Evolutionary conservation across 169 alveolate genomes (phyloP).

Genomic region (Eimeria nieschulzi): DNA sequence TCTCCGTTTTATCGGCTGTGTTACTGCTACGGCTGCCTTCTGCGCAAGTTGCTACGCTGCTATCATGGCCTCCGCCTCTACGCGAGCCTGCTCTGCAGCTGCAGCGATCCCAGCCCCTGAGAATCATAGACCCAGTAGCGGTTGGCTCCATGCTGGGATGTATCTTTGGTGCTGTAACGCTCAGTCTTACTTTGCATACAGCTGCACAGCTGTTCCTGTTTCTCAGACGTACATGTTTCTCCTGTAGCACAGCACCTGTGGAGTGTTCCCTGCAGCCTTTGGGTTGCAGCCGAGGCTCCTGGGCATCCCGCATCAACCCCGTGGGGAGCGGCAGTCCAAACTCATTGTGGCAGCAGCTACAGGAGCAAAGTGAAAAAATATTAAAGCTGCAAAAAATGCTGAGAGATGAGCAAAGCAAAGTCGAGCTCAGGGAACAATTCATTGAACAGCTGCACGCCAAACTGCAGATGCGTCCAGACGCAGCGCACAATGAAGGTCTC

Average conservation of each 20-base stretch:
- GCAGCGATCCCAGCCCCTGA: slow-evolving; percentile 69
- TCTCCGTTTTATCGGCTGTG: slow-evolving; percentile 30
- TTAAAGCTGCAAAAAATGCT: slow-evolving; percentile 9
- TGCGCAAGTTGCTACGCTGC: slow-evolving; percentile 43
- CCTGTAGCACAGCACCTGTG: background rate
- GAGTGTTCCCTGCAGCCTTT: background rate
- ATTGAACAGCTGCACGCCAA: background rate
- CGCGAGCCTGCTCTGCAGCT: slow-evolving; percentile 42
- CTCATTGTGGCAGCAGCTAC: slow-evolving; percentile 32
- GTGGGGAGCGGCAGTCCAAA: slow-evolving; percentile 31
- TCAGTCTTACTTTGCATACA: background rate
- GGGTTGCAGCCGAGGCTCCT: slow-evolving; percentile 35
- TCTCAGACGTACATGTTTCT: background rate
- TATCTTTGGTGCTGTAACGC: slow-evolving; percentile 15
- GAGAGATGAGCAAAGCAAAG: slow-evolving; percentile 9
- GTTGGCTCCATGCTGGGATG: slow-evolving; percentile 67
- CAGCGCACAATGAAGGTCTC: background rate
- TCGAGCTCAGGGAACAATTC: slow-evolving; percentile 1
- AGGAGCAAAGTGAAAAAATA: slow-evolving; percentile 10
- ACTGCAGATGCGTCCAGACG: background rate
- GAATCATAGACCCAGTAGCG: slow-evolving; percentile 58
- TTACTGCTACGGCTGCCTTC: slow-evolving; percentile 65
- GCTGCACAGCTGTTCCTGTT: background rate
- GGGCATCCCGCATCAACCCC: slow-evolving; percentile 32
- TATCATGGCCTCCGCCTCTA: slow-evolving; percentile 54